Conservation (phyloP, 345 rosid genomes). For the Eucalyptus curtisii region DNA sequence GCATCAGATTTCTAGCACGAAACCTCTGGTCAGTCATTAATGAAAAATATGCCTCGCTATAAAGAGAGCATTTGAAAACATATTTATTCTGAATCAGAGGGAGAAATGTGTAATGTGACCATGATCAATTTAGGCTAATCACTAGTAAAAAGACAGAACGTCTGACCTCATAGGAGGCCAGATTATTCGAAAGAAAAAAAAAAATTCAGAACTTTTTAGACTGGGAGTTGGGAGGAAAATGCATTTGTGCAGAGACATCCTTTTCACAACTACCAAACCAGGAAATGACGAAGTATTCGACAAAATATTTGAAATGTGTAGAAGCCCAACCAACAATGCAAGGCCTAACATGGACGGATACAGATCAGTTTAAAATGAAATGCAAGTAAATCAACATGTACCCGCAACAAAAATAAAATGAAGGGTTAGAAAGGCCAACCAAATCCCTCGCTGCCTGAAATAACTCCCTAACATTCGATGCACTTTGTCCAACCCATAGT, state of each 20-base stretch:
- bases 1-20: not conserved
- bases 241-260: not conserved
- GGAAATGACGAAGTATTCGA: conserved; percentile 6
- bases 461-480: conserved; percentile 81
- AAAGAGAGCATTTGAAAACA: too few species aligned
- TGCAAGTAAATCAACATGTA: not conserved
- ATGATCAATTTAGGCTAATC: not conserved
- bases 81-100: too few species aligned
- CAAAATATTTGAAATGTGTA: not conserved
- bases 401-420: not conserved
- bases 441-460: conserved; percentile 91
- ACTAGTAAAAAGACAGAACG: not conserved
- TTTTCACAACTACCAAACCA: not conserved
- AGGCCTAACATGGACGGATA: not conserved
- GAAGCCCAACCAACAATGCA: not conserved
- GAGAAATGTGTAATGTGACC: not conserved
- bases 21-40: not conserved
- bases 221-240: not conserved
- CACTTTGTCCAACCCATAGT: conserved; percentile 82
- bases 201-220: not conserved
- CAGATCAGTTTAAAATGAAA: not conserved
- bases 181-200: not conserved
- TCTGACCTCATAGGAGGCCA: not conserved
- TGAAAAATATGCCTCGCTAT: not conserved
- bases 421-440: conserved; percentile 30